Conservation (phyloP, 2,329 filamentous ascomycete genomes). For the Allantophomopsis lycopodina region DNA sequence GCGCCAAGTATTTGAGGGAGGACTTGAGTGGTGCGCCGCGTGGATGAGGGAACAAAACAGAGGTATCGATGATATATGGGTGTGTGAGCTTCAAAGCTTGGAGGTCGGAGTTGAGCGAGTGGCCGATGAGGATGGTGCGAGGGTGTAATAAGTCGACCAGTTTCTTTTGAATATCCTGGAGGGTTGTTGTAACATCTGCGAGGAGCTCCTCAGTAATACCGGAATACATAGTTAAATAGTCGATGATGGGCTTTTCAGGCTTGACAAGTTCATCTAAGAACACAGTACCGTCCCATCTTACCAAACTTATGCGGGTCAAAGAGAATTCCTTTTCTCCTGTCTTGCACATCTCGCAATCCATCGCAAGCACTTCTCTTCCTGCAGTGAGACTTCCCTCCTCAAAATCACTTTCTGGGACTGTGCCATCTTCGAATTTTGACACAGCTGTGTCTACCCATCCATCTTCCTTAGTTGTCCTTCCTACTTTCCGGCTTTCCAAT, state of each 20-base stretch:
- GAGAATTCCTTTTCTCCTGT: constrained; percentile 69
- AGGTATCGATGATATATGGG: constrained; percentile 87
- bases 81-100: constrained; percentile 77
- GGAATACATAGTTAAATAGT: constrained; percentile 87
- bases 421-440: constrained; percentile 48
- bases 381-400: constrained; percentile 73
- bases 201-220: constrained; percentile 86
- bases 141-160: constrained; percentile 61
- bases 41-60: constrained; percentile 79
- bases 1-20: constrained; percentile 75
- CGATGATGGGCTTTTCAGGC: constrained; percentile 71
- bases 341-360: constrained; percentile 98
- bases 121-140: constrained; percentile 62
- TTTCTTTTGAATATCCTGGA: constrained; percentile 68
- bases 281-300: constrained; percentile 73
- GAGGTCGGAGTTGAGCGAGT: constrained; percentile 73
- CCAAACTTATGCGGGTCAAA: constrained; percentile 75
- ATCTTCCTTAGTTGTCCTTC: constrained; percentile 31
- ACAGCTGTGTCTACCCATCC: constrained; percentile 81
- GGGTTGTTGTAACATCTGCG: constrained; percentile 66
- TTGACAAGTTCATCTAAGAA: constrained; percentile 88
- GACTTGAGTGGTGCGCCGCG: constrained; percentile 82
- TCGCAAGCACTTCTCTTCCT: constrained; percentile 63
- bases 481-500: constrained; percentile 34
- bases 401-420: constrained; percentile 55